These are phyloP conservation scores for Pseudomonodictys pantanalensis DNA, from an alignment of 495 filamentous ascomycete genomes.

Conservation along the genomic window DNA sequence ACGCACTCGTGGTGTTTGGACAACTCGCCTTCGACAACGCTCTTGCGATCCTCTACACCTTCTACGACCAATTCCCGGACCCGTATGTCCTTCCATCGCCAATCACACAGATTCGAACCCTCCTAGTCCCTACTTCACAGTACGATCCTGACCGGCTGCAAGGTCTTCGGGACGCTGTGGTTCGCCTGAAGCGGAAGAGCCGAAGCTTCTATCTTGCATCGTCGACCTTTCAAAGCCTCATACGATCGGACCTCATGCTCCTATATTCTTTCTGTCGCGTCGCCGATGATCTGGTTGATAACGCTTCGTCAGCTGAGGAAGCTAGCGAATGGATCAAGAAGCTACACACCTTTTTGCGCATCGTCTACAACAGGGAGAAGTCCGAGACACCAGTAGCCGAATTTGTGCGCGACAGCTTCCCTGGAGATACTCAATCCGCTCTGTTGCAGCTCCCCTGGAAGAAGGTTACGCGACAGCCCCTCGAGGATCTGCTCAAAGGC, in stretches of 20 bases:
- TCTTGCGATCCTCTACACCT: slow-evolving; percentile 55
- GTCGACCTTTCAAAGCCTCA: slow-evolving; percentile 57
- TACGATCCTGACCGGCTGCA: slow-evolving; percentile 54
- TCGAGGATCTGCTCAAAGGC: slow-evolving; percentile 58
- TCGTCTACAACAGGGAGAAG: slow-evolving; percentile 35
- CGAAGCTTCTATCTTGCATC: slow-evolving; percentile 69
- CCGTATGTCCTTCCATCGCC: slow-evolving; percentile 47
- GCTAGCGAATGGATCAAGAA: slow-evolving; percentile 52
- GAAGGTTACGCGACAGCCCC: slow-evolving; percentile 51
- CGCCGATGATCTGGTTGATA: slow-evolving; percentile 66
- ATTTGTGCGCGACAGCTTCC: slow-evolving; percentile 48
- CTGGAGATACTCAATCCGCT: slow-evolving; percentile 46
- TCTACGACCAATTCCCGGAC: slow-evolving; percentile 49
- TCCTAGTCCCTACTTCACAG: slow-evolving; percentile 42
- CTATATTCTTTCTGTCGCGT: slow-evolving; percentile 71
- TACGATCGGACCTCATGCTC: slow-evolving; percentile 63
- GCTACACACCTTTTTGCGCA: slow-evolving; percentile 51
- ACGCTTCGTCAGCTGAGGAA: slow-evolving; percentile 47
- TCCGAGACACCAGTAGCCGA: slow-evolving; percentile 27
- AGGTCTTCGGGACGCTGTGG: slow-evolving; percentile 55
- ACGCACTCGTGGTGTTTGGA: slow-evolving; percentile 63
- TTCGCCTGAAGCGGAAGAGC: slow-evolving; percentile 55
- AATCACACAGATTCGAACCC: slow-evolving; percentile 45
- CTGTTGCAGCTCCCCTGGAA: slow-evolving; percentile 54
- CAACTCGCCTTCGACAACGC: slow-evolving; percentile 62